Base-by-base conservation (phyloP, 2,329 filamentous ascomycete genomes). In the Ceratocystis variospora region DNA sequence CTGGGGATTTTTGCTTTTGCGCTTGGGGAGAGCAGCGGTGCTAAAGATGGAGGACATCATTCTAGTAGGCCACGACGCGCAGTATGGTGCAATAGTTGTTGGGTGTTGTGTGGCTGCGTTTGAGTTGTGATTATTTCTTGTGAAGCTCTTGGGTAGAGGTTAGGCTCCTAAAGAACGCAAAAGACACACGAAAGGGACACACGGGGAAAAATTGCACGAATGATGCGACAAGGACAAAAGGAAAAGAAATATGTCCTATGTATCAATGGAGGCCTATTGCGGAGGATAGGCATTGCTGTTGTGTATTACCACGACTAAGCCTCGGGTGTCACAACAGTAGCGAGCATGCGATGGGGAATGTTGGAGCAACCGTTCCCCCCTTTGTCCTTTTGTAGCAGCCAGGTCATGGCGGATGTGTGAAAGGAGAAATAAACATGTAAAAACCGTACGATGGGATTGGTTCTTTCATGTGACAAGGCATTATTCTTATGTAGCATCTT, bases 41-140 rank as follows among this genome's bases (percentile, higher is more conserved):
- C 59, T 53, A n/a, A 66, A 62, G 31, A 68, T 44, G 50, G 62
- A 63, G 33, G 68, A 66, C 61, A 68, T 69, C 33, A 67, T 67
- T 17, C 33, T 67, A 66, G 57, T 15, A 10, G 53, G 8, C 5
- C 22, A 31, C 25, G 15, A 17, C 2, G 22, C 25, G 25, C 15
- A 57, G 25, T 31, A 10, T 10, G 53, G 22, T 22, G 53, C 1
- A 28, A 25, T 57, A 28, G 22, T 1, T 28, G 3, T 12, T 31
- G 22, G 22, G 25, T 15, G 25, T 10, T 33, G 53, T 10, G 19
- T 55, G 25, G 1, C 19, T 25, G 22, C 17, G 22, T 28, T 12
- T 15, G 22, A 57, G 53, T 28, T 0, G 53, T 5, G 19, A 22
- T 28, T n/a, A 8, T 10, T 22, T n/a, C 17, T 7, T n/a, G 46